These are phyloP conservation scores for Colletotrichum ledebouriae DNA, from an alignment of 2,329 filamentous ascomycete species.

Conservation along the genomic window DNA sequence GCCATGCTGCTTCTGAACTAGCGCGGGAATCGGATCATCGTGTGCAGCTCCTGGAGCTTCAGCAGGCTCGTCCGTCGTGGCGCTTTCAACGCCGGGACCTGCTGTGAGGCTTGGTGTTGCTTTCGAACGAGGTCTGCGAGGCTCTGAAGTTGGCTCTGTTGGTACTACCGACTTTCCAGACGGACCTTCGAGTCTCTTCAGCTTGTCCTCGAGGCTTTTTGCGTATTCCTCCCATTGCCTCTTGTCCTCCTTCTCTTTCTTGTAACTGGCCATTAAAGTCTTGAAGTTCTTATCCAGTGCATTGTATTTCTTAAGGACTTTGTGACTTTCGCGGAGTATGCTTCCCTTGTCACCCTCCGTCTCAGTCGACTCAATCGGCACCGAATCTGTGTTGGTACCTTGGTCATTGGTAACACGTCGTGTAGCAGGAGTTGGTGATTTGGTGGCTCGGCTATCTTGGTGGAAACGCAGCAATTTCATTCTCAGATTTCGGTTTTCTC, in stretches of 20 bases:
- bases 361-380: neutral
- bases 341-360: slow-evolving; percentile 3
- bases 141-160: slow-evolving; percentile 7
- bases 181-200: slow-evolving; percentile 59
- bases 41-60: slow-evolving; percentile 3
- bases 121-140: slow-evolving; percentile 18
- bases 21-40: neutral
- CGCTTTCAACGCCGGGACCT: slow-evolving; percentile 21
- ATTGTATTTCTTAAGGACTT: slow-evolving; percentile 56
- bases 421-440: slow-evolving; percentile 20
- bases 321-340: slow-evolving; percentile 43
- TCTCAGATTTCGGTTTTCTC: slow-evolving; percentile 59
- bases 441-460: slow-evolving; percentile 29
- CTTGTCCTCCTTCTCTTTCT: slow-evolving; percentile 57
- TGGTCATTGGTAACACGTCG: slow-evolving; percentile 17
- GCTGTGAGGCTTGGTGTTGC: slow-evolving; percentile 34
- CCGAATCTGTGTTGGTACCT: slow-evolving; percentile 31
- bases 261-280: slow-evolving; percentile 54
- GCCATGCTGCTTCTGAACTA: neutral
- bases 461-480: slow-evolving; percentile 52
- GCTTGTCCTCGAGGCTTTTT: slow-evolving; percentile 57
- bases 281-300: slow-evolving; percentile 58
- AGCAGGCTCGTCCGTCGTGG: neutral
- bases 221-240: slow-evolving; percentile 62
- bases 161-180: slow-evolving; percentile 44